Evolutionary conservation across 768 basidiomycete genomes (phyloP).

Genomic region (Dioszegia aurantiaca): DNA sequence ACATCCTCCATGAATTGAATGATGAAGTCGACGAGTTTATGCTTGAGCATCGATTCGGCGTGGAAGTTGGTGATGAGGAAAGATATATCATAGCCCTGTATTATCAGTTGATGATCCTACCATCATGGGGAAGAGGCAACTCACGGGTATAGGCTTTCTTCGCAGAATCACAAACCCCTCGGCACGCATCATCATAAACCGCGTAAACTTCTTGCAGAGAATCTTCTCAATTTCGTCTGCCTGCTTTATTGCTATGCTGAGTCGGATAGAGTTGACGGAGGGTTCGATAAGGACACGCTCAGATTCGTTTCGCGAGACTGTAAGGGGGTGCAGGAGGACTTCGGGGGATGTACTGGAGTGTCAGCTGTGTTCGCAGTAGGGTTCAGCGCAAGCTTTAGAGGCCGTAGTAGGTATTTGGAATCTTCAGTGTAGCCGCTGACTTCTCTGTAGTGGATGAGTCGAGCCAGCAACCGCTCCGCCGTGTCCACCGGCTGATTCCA

Average conservation of each 20-base stretch:
- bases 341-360: constrained; percentile 76
- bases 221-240: constrained; percentile 98
- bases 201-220: constrained; percentile 93
- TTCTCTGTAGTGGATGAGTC: too few species aligned
- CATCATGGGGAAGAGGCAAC: constrained; percentile 34
- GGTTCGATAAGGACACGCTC: constrained; percentile 97
- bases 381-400: too few species aligned
- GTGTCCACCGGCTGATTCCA: too few species aligned
- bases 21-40: constrained; percentile 99
- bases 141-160: constrained; percentile 83
- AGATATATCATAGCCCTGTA: constrained; percentile 94
- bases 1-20: constrained; percentile 99
- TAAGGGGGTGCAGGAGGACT: constrained; percentile 86
- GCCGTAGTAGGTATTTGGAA: too few species aligned
- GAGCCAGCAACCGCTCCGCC: too few species aligned
- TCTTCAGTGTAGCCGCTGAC: too few species aligned
- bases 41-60: constrained; percentile 97
- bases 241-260: constrained; percentile 98
- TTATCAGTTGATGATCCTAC: not conserved
- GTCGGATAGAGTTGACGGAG: constrained; percentile 91
- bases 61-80: constrained; percentile 97
- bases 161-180: constrained; percentile 96
- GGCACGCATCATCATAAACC: constrained; percentile 98
- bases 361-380: constrained; percentile 1
- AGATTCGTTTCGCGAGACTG: constrained; percentile 94